Percentiles rank a stretch among this genome's conserved stretches.
phyloP scores from a whole-genome alignment of 73 alveolate species.

The Tetrahymena elliotti region DNA sequence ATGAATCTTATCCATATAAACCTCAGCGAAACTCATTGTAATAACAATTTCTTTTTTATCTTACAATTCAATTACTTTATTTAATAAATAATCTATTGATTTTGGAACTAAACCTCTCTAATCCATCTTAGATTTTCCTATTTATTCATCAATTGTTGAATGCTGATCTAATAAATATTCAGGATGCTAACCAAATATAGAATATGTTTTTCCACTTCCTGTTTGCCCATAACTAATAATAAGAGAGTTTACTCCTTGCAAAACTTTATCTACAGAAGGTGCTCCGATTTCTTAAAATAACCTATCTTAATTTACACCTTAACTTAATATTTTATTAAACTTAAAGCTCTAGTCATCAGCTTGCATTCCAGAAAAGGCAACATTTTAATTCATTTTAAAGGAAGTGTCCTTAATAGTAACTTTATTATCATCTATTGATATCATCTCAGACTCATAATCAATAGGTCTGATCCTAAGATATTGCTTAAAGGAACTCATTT shows the following conservation, averaged over 20 bases:
- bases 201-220: slow-evolving; percentile 42
- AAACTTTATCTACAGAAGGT: not conserved
- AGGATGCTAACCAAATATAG: slow-evolving; percentile 16
- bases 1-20: slow-evolving; percentile 17
- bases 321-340: slow-evolving; percentile 2
- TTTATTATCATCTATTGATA: slow-evolving; percentile 6
- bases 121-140: not conserved
- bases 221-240: not conserved
- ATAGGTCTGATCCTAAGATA: slow-evolving; percentile 36
- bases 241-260: slow-evolving; percentile 2
- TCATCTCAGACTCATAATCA: slow-evolving; percentile 30
- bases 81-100: slow-evolving; percentile 16
- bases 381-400: not conserved
- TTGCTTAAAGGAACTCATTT: slow-evolving; percentile 4
- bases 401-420: slow-evolving; percentile 8
- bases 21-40: slow-evolving; percentile 24
- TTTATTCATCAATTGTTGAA: not conserved
- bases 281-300: not conserved
- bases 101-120: slow-evolving; percentile 8
- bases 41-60: slow-evolving; percentile 30
- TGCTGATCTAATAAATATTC: not conserved
- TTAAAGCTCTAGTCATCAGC: slow-evolving; percentile 13
- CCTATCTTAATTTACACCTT: not conserved
- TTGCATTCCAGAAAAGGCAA: slow-evolving; percentile 17
- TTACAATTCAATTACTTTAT: slow-evolving; percentile 18